A percentile compares a stretch with the other conserved stretches of the same genome.
phyloP scores from a whole-genome alignment of 345 rosid genomes.

The Toxicodendron radicans region DNA sequence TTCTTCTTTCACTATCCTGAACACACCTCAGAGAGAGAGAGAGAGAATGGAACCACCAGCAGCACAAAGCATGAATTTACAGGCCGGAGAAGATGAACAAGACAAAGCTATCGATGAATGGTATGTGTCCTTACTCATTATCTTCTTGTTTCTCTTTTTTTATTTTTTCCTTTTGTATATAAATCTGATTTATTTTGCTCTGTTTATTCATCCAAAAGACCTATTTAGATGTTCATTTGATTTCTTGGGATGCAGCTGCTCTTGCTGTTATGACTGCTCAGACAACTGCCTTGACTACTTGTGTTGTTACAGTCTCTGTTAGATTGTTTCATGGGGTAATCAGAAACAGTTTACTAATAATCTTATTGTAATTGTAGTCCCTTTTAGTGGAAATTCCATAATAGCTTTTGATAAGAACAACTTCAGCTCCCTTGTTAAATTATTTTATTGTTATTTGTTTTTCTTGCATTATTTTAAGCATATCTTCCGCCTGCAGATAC shows the following conservation, averaged over 20 bases:
- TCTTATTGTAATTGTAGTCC: neutral
- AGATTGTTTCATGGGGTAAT: neutral
- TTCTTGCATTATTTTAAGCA: neutral
- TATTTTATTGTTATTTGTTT: neutral
- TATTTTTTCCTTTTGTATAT: neutral
- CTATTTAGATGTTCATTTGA: neutral
- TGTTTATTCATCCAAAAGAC: neutral
- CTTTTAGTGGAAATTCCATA: neutral
- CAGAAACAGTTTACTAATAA: neutral
- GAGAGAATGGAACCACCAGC: slow-evolving; percentile 45
- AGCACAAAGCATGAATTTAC: slow-evolving; percentile 29
- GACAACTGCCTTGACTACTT: slow-evolving; percentile 42
- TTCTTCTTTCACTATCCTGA: neutral
- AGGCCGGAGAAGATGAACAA: slow-evolving; percentile 37
- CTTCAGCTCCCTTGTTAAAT: neutral
- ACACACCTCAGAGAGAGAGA: neutral
- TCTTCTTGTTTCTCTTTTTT: neutral
- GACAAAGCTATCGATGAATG: slow-evolving; percentile 39
- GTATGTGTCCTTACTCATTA: slow-evolving; percentile 15
- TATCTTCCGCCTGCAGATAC: neutral
- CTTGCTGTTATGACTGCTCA: slow-evolving; percentile 49
- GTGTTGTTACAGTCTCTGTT: slow-evolving; percentile 31
- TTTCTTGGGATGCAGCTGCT: slow-evolving; percentile 39
- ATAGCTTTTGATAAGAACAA: no score
- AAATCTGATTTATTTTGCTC: neutral